Evolutionary conservation across 2,329 filamentous ascomycete genomes (phyloP).

Genomic region (Xylaria sp.): DNA sequence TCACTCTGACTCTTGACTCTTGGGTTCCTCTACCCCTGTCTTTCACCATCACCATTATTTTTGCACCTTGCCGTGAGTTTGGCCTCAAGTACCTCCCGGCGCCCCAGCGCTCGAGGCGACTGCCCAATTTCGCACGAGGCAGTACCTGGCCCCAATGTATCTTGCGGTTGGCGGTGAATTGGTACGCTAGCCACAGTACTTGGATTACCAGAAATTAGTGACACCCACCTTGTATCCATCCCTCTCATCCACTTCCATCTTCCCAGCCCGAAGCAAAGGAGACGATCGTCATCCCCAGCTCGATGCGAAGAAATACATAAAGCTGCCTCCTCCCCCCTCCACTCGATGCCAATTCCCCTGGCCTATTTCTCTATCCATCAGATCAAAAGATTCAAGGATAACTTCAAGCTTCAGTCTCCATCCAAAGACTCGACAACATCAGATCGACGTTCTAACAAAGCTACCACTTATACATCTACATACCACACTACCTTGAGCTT

Average conservation of each 20-base stretch:
- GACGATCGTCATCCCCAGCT: constrained; percentile 35
- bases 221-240: constrained; percentile 37
- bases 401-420: constrained; percentile 17
- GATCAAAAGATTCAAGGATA: constrained; percentile 31
- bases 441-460: constrained; percentile 3
- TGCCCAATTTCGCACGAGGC: constrained; percentile 31
- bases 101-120: constrained; percentile 29
- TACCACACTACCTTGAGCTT: neutral
- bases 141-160: constrained; percentile 36
- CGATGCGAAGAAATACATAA: constrained; percentile 40
- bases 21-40: constrained; percentile 33
- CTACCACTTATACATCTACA: neutral
- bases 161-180: constrained; percentile 37
- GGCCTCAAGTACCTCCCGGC: constrained; percentile 33
- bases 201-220: constrained; percentile 28
- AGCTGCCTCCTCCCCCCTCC: constrained; percentile 36
- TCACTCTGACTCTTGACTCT: constrained; percentile 21
- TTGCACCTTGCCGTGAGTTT: constrained; percentile 36
- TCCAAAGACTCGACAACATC: constrained; percentile 7
- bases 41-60: constrained; percentile 39
- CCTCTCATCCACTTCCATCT: constrained; percentile 31
- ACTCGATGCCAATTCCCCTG: constrained; percentile 20
- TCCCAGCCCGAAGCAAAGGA: constrained; percentile 25
- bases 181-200: too few relatives aligned
- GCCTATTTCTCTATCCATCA: constrained; percentile 31